A percentile compares a stretch with the other conserved stretches of the same genome.
These are phyloP conservation scores for Chloranthus sessilifolius DNA, from an alignment of 164 flowering plant species.

Conservation along the genomic window DNA sequence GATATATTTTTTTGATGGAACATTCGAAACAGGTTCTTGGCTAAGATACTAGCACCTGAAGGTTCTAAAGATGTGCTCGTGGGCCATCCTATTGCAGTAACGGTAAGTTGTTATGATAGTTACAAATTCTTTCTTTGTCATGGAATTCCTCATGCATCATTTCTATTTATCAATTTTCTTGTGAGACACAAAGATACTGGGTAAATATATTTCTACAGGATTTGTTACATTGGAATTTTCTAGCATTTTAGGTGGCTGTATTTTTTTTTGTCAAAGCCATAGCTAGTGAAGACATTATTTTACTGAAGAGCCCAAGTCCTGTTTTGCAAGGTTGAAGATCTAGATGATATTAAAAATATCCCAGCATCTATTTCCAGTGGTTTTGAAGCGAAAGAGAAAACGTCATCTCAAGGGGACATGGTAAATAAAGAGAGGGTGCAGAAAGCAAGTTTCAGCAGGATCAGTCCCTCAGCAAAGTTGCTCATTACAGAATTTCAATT, in stretches of 20 bases:
- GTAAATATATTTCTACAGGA: not conserved
- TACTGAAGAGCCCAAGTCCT: not conserved
- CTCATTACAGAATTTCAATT: constrained; percentile 71
- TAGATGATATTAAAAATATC: constrained; percentile 53
- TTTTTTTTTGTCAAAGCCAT: not conserved
- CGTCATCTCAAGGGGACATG: constrained; percentile 27
- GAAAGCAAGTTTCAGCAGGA: constrained; percentile 43
- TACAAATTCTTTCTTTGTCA: not conserved
- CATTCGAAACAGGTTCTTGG: constrained; percentile 48
- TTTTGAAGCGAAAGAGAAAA: constrained; percentile 35
- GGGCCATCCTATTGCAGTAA: constrained; percentile 86
- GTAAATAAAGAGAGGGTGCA: constrained; percentile 20
- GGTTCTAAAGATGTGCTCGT: constrained; percentile 92
- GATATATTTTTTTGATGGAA: constrained; percentile 14
- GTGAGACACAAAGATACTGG: not conserved
- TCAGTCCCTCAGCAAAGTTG: constrained; percentile 90
- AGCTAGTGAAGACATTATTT: not conserved
- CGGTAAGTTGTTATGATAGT: constrained; percentile 46
- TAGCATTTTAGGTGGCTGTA: not conserved
- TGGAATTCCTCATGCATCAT: not conserved
- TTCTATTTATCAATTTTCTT: not conserved
- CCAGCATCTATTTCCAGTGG: constrained; percentile 31
- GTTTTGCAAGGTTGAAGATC: constrained; percentile 64
- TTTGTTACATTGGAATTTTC: constrained; percentile 1
- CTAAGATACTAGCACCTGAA: constrained; percentile 82